These are phyloP conservation scores for Penicillium sp. DNA, from an alignment of 2,329 filamentous ascomycete species.

Conservation along the genomic window DNA sequence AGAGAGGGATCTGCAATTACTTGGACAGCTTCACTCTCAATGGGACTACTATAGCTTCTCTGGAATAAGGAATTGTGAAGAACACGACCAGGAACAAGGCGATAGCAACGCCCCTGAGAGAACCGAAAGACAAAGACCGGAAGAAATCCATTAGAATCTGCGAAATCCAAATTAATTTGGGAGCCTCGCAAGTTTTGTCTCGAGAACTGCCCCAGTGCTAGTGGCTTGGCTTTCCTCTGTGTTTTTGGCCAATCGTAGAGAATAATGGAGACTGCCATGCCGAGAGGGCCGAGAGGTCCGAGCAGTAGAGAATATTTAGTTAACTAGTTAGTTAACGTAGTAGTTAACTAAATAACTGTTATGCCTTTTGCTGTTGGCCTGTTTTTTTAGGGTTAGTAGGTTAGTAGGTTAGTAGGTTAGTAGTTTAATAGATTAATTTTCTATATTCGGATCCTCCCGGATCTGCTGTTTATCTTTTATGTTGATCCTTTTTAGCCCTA, in stretches of 20 bases:
- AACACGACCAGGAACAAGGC: neutral
- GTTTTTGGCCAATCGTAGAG: neutral
- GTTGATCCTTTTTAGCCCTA: neutral
- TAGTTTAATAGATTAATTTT: too few species aligned
- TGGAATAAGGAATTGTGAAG: neutral
- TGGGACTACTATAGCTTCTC: conserved; percentile 1
- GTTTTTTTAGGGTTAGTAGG: neutral
- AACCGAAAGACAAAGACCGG: neutral
- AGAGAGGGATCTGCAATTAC: neutral
- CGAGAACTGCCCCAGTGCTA: neutral
- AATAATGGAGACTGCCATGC: neutral
- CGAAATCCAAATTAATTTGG: neutral
- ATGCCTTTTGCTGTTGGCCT: neutral
- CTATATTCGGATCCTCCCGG: neutral
- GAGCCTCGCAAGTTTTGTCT: neutral
- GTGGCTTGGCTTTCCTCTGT: conserved; percentile 4
- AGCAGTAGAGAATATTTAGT: neutral
- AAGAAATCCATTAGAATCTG: neutral
- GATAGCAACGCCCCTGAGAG: neutral
- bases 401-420: too few species aligned
- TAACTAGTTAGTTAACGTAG: too few species aligned
- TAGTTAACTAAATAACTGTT: too few species aligned
- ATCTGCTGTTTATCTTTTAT: neutral
- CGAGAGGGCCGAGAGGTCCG: neutral
- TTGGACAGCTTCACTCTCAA: neutral